These are phyloP conservation scores for Chrysanthemum seticuspe DNA, from an alignment of 129 eudicot species.

Conservation along the genomic window DNA sequence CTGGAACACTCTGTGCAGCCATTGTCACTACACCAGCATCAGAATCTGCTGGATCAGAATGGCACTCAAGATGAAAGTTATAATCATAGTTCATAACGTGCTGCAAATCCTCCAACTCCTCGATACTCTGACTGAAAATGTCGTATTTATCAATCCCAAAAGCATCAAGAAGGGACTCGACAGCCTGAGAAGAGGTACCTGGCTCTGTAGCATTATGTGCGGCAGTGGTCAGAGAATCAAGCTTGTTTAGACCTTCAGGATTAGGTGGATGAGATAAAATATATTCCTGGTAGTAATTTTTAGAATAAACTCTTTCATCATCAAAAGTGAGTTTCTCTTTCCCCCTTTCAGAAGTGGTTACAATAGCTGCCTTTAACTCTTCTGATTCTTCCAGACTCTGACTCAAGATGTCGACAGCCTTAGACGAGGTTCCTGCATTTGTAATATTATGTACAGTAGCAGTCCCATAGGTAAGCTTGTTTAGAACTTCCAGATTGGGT, in stretches of 20 bases:
- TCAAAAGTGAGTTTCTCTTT: slow-evolving; percentile 16
- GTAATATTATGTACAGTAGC: neutral
- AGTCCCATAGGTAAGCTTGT: neutral
- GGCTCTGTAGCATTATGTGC: slow-evolving; percentile 10
- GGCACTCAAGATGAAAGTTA: slow-evolving; percentile 6
- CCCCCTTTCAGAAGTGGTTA: slow-evolving; percentile 11
- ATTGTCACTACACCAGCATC: neutral
- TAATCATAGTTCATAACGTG: neutral
- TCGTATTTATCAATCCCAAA: neutral
- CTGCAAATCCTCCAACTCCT: neutral
- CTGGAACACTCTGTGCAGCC: neutral
- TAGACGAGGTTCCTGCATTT: slow-evolving; percentile 22
- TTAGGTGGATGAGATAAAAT: neutral
- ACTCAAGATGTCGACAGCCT: neutral
- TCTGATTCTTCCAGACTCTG: too few relatives aligned
- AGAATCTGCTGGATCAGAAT: slow-evolving; percentile 20
- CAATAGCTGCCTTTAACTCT: too few relatives aligned
- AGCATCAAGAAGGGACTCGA: neutral
- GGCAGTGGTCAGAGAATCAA: neutral
- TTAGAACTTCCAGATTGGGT: slow-evolving; percentile 7
- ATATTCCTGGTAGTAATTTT: neutral
- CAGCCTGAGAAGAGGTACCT: slow-evolving; percentile 18
- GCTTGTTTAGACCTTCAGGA: slow-evolving; percentile 5
- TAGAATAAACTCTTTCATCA: slow-evolving; percentile 11
- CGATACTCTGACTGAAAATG: neutral